A percentile compares a stretch with the other conserved stretches of the same genome.
Evolutionary conservation across 2,329 filamentous ascomycete species (phyloP).

Genomic region (Xylariaceae sp.): DNA sequence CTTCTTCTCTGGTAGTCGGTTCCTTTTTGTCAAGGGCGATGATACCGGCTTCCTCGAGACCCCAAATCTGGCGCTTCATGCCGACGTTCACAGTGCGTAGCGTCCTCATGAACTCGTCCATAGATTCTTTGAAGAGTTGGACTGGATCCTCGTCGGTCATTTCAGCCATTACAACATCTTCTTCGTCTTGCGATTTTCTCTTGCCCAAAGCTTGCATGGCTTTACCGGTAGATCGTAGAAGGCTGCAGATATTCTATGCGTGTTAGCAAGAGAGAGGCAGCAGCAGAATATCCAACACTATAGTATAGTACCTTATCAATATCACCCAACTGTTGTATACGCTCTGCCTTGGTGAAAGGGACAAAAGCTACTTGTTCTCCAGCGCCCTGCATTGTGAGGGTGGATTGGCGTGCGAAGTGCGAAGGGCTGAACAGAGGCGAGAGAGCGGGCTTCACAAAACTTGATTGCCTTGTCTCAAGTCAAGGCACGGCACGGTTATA

Average conservation of each 20-base stretch:
- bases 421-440: background rate
- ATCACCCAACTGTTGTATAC: slow-evolving; percentile 71
- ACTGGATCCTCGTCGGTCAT: slow-evolving; percentile 46
- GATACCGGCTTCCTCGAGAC: slow-evolving; percentile 75
- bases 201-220: slow-evolving; percentile 60
- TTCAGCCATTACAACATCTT: slow-evolving; percentile 20
- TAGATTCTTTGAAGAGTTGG: slow-evolving; percentile 52
- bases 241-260: slow-evolving; percentile 32
- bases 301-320: slow-evolving; percentile 58
- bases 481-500: background rate
- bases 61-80: slow-evolving; percentile 69
- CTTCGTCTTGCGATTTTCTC: slow-evolving; percentile 30
- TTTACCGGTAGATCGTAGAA: slow-evolving; percentile 54
- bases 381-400: slow-evolving; percentile 17
- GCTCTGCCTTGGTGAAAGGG: slow-evolving; percentile 68
- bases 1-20: slow-evolving; percentile 20
- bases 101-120: slow-evolving; percentile 63
- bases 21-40: slow-evolving; percentile 45
- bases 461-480: background rate
- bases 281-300: slow-evolving; percentile 10
- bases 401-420: background rate
- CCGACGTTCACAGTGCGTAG: slow-evolving; percentile 70
- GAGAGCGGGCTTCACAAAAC: background rate
- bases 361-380: slow-evolving; percentile 33
- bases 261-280: slow-evolving; percentile 22